Percentiles rank a stretch among this genome's conserved stretches.
Evolutionary conservation across 495 filamentous ascomycete genomes (phyloP).

Genomic region (Aspergillus sclerotiicarbonarius): DNA sequence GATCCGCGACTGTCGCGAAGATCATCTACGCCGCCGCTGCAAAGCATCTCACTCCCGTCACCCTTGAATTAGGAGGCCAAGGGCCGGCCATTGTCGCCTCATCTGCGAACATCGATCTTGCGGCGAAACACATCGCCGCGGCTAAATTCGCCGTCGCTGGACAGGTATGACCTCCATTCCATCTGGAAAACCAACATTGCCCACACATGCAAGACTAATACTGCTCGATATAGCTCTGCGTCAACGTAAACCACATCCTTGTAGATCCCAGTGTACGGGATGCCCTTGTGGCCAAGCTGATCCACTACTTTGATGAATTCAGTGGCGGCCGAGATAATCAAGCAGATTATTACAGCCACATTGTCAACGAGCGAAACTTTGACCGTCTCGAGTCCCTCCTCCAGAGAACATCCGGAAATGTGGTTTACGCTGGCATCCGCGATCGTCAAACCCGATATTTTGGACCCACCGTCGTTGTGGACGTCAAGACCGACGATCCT

Average conservation of each 20-base stretch:
- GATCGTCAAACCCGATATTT: conserved; percentile 68
- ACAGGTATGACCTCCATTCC: not conserved
- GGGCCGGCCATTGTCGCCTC: conserved; percentile 84
- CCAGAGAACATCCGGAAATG: conserved; percentile 65
- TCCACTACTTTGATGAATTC: not conserved
- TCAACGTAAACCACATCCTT: conserved; percentile 72
- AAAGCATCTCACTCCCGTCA: conserved; percentile 80
- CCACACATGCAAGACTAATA: not conserved
- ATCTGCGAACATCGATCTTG: conserved; percentile 68
- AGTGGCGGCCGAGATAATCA: conserved; percentile 30
- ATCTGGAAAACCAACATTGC: not conserved
- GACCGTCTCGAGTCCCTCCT: conserved; percentile 74
- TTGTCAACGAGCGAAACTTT: conserved; percentile 77
- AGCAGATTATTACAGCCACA: conserved; percentile 65
- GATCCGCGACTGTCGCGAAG: conserved; percentile 64
- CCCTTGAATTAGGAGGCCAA: conserved; percentile 78
- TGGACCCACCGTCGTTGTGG: conserved; percentile 73
- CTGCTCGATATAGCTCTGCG: conserved; percentile 41
- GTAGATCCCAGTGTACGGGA: conserved; percentile 66
- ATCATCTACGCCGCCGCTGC: conserved; percentile 86
- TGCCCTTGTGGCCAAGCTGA: conserved; percentile 51
- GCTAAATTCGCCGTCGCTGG: conserved; percentile 77
- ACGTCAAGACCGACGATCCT: conserved; percentile 63
- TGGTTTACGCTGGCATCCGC: conserved; percentile 70
- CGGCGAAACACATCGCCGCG: conserved; percentile 75